Evolutionary conservation across 2,329 filamentous ascomycete genomes (phyloP), one percentile per base, ranked within the genome.

Genomic region (Claviceps paspali): DNA sequence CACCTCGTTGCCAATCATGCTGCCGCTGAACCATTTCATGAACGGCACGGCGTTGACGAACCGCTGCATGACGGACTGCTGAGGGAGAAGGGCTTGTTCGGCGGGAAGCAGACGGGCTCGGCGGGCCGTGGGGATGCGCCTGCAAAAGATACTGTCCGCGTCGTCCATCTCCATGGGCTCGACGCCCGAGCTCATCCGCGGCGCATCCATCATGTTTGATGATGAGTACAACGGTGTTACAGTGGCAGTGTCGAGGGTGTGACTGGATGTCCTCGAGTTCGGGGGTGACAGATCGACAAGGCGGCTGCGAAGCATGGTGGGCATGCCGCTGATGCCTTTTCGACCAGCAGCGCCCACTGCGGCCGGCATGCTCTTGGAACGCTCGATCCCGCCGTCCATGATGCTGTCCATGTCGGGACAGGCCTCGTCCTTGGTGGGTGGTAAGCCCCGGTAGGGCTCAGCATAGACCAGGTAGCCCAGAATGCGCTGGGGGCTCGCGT

Each of bases 1-100:
- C 28, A 88, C 75, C 52, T 80, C 70, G 51, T 76, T 76, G 5
- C 82, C 82, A 49, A 88, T 86, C 56, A 87, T 75, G 48, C 63
- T 76, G 45, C 62, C 76, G 32, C 74, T 76, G 51, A 86, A 79
- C 75, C 79, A 85, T 47, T 70, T 72, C 42, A 85, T 59, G 42
- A 85, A 67, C 2, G 81, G 81, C 29, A 85, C 72, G 38, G 69
- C 71, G 45, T 70, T 69, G 38, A 82, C 57, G 15, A 82, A 52
- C 36, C 75, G 69, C 55, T 82, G 76, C 26, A 69, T 61, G 38
- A 74, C 65, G 3, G 76, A 78, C 34, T 74, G 73, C 47, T 80
- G 76, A 3, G 79, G 80, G 11, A 79, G 69, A 21, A 85, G 65
- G 7, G 81, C 81, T 56, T 82, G 73, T 43, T 80, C 72, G 33